Base-by-base conservation (phyloP, 495 filamentous ascomycete species). In the Elasticomyces elasticus region DNA sequence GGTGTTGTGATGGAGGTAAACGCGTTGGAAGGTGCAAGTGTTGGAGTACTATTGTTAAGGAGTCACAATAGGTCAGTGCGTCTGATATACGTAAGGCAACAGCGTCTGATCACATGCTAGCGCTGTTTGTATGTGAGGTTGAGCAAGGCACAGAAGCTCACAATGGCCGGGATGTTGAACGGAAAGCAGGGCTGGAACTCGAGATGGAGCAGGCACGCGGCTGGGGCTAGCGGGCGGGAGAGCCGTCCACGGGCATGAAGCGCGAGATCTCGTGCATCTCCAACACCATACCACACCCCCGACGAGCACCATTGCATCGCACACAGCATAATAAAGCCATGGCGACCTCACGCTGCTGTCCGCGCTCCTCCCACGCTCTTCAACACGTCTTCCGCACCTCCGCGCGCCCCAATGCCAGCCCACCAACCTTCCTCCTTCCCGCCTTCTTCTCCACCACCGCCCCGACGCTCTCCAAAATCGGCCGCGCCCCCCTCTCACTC, bases 371-470 rank as follows among this genome's bases (percentile, higher is more conserved):
- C 20, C 23, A 37, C 48, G 37, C 49, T 2, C 20, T 50, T 1
- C 49, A 38, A n/a, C 12, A 24, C 13, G 30, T 55, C 15, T 44
- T 46, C 45, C 17, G 13, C 5, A 49, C 41, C 0, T 10, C 49
- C 5, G 27, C 19, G 37, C 52, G 66, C 0, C 51, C 63, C 10
- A 66, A 69, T 31, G 60, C 65, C 41, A 72, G 77, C 1, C 66
- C 88, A 30, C 85, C 85, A 33, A 67, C 78, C 17, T 89, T 89
- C 69, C 83, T 89, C 47, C 71, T 89, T 13, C 86, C 87, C 0
- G 85, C 84, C 7, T 83, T 88, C 53, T 95, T 96, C 75, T 85
- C 87, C 6, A 81, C 78, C 40, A 83, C 86, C 28, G 62, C 82
- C 26, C 71, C 62, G 65, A 70, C 72, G 49, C 72, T 72, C 52